phyloP scores from a whole-genome alignment of 208 protist genomes.

The Angomonas ambiguus region DNA sequence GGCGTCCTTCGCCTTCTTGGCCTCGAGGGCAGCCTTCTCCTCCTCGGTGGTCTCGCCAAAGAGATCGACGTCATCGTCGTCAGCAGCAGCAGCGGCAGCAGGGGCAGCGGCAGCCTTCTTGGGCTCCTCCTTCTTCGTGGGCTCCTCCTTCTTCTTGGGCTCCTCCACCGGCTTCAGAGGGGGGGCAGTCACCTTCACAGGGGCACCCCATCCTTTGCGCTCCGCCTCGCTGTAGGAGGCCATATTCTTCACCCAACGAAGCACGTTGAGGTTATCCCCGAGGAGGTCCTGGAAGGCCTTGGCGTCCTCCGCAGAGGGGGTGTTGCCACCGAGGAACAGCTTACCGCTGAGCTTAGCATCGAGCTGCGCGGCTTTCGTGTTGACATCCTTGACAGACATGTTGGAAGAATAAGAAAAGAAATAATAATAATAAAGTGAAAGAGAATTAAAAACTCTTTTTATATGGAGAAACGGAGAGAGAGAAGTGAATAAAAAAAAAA shows the following conservation, averaged over 20 bases:
- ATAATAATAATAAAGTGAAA: conserved; percentile 10
- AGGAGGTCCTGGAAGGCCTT: conserved; percentile 83
- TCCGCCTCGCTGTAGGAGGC: conserved; percentile 87
- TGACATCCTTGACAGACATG: conserved; percentile 78
- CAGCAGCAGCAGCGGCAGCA: conserved; percentile 31
- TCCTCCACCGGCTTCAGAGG: conserved; percentile 18
- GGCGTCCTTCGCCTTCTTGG: conserved; percentile 85
- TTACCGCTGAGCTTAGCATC: conserved; percentile 75
- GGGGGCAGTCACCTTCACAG: conserved; percentile 49
- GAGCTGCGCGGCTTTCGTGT: conserved; percentile 72
- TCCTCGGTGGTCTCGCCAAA: conserved; percentile 87
- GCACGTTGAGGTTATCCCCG: conserved; percentile 57
- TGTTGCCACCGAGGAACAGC: conserved; percentile 75
- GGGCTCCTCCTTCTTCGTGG: conserved; percentile 26
- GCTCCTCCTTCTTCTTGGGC: conserved; percentile 22
- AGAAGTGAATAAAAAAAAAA: not conserved
- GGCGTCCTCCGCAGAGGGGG: conserved; percentile 76
- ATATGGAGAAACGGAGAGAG: conserved; percentile 1
- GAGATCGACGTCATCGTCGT: conserved; percentile 88
- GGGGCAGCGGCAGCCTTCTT: conserved; percentile 14
- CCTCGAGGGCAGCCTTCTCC: conserved; percentile 78
- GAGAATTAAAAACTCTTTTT: conserved; percentile 2
- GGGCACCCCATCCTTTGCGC: conserved; percentile 54
- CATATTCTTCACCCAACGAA: conserved; percentile 87
- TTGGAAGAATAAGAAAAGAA: conserved; percentile 2